Evolutionary conservation across 1,284 basidiomycete genomes (phyloP).

Genomic region (Athelia psychrophila): DNA sequence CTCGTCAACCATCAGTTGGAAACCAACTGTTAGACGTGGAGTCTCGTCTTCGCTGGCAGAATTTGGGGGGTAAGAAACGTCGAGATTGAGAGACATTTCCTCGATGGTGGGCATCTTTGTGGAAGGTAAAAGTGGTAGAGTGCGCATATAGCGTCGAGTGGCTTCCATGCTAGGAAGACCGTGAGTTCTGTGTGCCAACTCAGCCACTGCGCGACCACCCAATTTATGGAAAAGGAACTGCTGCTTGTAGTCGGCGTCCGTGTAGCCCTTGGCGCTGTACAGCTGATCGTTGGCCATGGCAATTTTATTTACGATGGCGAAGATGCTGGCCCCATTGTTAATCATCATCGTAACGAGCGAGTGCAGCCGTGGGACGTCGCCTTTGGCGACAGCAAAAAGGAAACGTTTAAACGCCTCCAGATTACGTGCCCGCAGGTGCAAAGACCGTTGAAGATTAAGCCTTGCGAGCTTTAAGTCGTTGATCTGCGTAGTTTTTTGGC

Average conservation of each 20-base stretch:
- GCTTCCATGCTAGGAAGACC: slow-evolving; percentile 15
- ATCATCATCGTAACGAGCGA: not conserved
- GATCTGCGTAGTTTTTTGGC: no score
- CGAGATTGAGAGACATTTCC: slow-evolving; percentile 3
- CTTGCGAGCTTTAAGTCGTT: no score
- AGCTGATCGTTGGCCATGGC: not conserved
- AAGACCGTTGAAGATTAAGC: no score
- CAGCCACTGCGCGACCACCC: slow-evolving; percentile 16
- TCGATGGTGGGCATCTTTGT: slow-evolving; percentile 10
- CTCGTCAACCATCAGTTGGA: slow-evolving; percentile 24
- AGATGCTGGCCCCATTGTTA: not conserved
- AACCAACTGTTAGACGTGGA: slow-evolving; percentile 5
- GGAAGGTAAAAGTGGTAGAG: slow-evolving; percentile 14
- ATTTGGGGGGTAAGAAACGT: slow-evolving; percentile 1
- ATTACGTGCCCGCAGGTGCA: no score
- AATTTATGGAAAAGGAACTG: slow-evolving; percentile 16
- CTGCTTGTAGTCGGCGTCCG: slow-evolving; percentile 16
- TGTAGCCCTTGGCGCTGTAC: slow-evolving; percentile 18
- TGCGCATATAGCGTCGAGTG: slow-evolving; percentile 10
- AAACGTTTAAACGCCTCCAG: no score
- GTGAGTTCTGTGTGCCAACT: slow-evolving; percentile 17
- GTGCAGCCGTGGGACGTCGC: no score
- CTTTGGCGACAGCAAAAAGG: no score
- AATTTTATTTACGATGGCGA: not conserved
- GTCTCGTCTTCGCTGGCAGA: not conserved